Base-by-base conservation (phyloP, 2,329 filamentous ascomycete genomes). In the Xylaria sp. region DNA sequence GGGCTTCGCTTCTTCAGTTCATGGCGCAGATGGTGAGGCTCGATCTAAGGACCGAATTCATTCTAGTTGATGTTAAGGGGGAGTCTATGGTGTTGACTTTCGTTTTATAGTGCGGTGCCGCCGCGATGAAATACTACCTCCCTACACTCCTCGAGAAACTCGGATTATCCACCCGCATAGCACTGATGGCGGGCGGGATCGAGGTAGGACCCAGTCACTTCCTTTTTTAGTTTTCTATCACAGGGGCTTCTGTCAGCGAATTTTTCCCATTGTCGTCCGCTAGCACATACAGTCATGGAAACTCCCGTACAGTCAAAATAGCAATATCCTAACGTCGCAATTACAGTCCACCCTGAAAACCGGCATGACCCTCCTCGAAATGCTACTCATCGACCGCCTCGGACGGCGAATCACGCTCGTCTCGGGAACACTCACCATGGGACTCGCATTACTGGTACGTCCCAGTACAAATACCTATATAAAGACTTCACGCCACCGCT, bases 91-190 rank as follows among this genome's bases (percentile, higher is more conserved):
- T 54, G 18, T 37, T 66, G 25, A 67, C 48, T 7, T 12, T 37
- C 13, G 23, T 3, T 3, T 37, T 20, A 25, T 50, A 72, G 84
- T 88, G 86, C 71, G 87, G 87, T 23, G 86, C 86, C 15, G 86
- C 86, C 0, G 86, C 86, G 2, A 88, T 89, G 81, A 89, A 89
- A 73, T 89, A 89, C 72, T 89, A 89, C 72, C 81, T 89, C 0
- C 87, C 87, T 0, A 84, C 82, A 0, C 84, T 88, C 9, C 85
- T 89, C 67, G 76, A 81, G 61, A 82, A 82, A 2, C 78, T 89
- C 1, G 87, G 88, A 0, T 76, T 89, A 1, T 78, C 80, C 46
- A 82, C 82, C 6, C 81, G 84, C 9, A 66, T 85, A 18, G 83
- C 86, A 1, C 77, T 89, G 52, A 80, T 89, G 77, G 84, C 85